Evolutionary conservation across 2,329 filamentous ascomycete genomes (phyloP).

Genomic region (Colletotrichum neosansevieriae): DNA sequence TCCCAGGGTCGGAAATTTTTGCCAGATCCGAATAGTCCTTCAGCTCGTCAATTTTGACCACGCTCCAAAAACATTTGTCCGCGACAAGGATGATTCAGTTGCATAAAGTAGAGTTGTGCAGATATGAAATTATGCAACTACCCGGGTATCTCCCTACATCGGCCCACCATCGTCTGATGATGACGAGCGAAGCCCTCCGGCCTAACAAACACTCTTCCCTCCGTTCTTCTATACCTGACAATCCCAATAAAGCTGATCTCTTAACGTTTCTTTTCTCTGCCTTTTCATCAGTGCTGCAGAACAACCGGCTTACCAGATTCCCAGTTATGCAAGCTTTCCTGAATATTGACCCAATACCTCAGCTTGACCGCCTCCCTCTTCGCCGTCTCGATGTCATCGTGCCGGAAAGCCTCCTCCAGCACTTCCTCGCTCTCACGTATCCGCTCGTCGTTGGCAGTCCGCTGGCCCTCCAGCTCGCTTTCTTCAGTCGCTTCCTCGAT

Average conservation of each 20-base stretch:
- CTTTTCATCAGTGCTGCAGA: conserved; percentile 57
- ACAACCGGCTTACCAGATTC: conserved; percentile 77
- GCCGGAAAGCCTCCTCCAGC: conserved; percentile 74
- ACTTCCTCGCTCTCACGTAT: conserved; percentile 72
- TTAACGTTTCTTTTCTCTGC: neutral
- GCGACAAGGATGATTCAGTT: neutral
- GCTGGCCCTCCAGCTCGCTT: conserved; percentile 70
- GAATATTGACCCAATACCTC: conserved; percentile 92
- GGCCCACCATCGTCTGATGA: conserved; percentile 39
- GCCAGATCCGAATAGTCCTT: conserved; percentile 24
- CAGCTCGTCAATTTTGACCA: conserved; percentile 23
- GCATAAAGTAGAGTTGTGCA: conserved; percentile 14
- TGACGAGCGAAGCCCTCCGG: conserved; percentile 28
- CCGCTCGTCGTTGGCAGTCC: conserved; percentile 74
- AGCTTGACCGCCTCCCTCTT: conserved; percentile 80
- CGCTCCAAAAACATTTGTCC: neutral
- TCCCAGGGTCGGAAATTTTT: conserved; percentile 27
- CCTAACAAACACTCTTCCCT: conserved; percentile 6
- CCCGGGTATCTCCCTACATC: conserved; percentile 37
- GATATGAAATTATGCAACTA: conserved; percentile 20
- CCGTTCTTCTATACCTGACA: neutral
- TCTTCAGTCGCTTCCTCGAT: conserved; percentile 80
- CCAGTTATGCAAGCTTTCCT: conserved; percentile 85
- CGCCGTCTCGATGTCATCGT: conserved; percentile 75
- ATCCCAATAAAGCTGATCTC: neutral